These are phyloP conservation scores for Austroboletus eburneus DNA, from an alignment of 768 basidiomycete species.

Conservation along the genomic window DNA sequence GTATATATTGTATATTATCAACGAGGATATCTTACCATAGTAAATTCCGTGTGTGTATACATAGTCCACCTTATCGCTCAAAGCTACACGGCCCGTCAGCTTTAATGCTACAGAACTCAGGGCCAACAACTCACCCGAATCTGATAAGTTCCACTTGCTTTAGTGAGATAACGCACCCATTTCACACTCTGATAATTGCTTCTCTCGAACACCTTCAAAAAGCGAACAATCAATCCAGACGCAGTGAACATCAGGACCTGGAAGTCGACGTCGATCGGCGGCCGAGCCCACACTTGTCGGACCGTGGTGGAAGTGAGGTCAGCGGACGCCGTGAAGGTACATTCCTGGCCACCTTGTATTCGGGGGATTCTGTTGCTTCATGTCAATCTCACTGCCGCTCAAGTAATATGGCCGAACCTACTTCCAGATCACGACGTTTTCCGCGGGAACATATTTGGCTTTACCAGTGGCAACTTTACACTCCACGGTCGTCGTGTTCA, in stretches of 20 bases:
- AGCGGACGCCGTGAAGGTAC: conserved; percentile 79
- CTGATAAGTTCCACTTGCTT: conserved; percentile 91
- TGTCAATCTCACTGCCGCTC: conserved; percentile 5
- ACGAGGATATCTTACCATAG: conserved; percentile 16
- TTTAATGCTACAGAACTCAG: no score
- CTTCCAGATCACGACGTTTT: conserved; percentile 99
- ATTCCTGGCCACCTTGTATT: conserved; percentile 90
- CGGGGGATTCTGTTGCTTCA: conserved; percentile 67
- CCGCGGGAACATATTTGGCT: conserved; percentile 94
- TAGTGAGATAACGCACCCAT: conserved; percentile 94
- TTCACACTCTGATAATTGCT: conserved; percentile 91
- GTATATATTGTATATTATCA: conserved; percentile 27
- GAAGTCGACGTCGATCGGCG: conserved; percentile 97
- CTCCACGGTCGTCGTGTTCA: conserved; percentile 90
- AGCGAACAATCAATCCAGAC: conserved; percentile 92
- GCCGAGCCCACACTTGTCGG: conserved; percentile 95
- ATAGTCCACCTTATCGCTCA: conserved; percentile 17
- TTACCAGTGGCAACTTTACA: conserved; percentile 91
- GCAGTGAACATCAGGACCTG: conserved; percentile 99
- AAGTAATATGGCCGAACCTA: conserved; percentile 39
- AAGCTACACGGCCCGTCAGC: conserved; percentile 17
- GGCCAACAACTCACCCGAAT: conserved; percentile 65
- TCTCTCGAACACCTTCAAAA: conserved; percentile 98
- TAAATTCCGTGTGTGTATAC: conserved; percentile 24
- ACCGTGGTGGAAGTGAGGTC: conserved; percentile 83